Base-by-base conservation (phyloP, 495 filamentous ascomycete species). In the Penicillium arizonense region DNA sequence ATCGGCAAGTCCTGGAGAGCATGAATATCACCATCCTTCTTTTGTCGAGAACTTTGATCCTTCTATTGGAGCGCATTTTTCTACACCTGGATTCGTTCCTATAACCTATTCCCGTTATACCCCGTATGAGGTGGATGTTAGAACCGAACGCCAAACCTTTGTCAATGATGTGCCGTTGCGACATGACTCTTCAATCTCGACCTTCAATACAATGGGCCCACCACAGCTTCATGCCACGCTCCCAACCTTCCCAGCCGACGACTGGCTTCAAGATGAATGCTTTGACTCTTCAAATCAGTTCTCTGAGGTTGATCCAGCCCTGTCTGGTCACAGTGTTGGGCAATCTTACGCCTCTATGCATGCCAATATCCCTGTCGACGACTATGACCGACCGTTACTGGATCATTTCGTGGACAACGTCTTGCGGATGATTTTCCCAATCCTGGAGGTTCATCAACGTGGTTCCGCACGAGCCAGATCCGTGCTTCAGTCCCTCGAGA, bases 401-500 rank as follows among this genome's bases (percentile, higher is more conserved):
- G 88, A 96, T 50, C 93, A 98, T 72, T 98, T 98, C 68, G 78
- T 97, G 53, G 81, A 90, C 57, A 87, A 87, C 51, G 93, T 98
- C 3, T 72, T 96, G 32, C 87, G 89, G 18, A 82, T 89, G 50
- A 89, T 96, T 63, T 96, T 97, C 68, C 94, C 94, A 0, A 84
- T 97, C 48, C 75, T 96, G 46, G 91, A 97, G 68, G 83, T 85
- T 14, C 95, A 95, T 65, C 90, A 92, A 65, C 85, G 86, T 46
- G 89, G 91, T 14, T 86, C 82, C 1, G 81, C 87, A 24, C 82
- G 88, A 47, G 83, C 88, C 0, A 84, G 90, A 55, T 82, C 95
- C 32, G 86, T 98, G 60, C 79, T 98, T 3, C 88, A 85, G 2
- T 85, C 93, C 16, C 76, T 98, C 21, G 87, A 91, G 63, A 88